Evolutionary conservation across 345 rosid genomes (phyloP), one percentile per base, ranked within the genome.

Genomic region (Salix udensis): DNA sequence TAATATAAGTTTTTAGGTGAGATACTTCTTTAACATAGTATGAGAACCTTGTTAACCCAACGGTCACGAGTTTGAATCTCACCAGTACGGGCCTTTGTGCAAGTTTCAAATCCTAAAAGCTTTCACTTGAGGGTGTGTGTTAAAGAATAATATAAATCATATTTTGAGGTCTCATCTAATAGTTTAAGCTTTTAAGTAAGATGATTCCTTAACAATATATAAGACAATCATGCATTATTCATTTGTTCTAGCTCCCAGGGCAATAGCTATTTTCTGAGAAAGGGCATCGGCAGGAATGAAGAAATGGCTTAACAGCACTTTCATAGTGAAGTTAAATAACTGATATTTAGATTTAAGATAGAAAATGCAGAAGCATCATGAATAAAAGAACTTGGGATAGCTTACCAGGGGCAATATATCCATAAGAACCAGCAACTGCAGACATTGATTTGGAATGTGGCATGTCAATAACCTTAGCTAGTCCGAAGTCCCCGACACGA

Each of bases 361-460:
- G 26, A 37, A 24, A 26, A 55, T 67, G 37, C 53, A 72, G 24
- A 37, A 73, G 44, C 24, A 18, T 28, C 15, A 39, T 15, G 24
- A 39, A 26, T 18, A 40, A 15, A 58, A 30, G 21, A 39, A 21
- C 42, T 19, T 21, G n/a, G 23, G 55, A 60, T 34, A 46, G 62
- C 80, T 74, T 88, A 96, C 99, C 99, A 1, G 99, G 99, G 30
- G 99, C 99, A 10, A 96, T 96, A 84, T 96, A 96, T 9, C 99
- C 99, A 76, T 96, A 96, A 15, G 99, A 94, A 79, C 99, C 99
- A 40, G 97, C 99, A 1, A 96, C 92, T 0, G 97, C 98, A 50
- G 99, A 94, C 88, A 96, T 87, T 19, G 99, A 94, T 88, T 96
- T 96, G 0, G 97, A 90, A 0, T 90, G 94, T 26, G 97, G 97